A percentile compares a stretch with the other conserved stretches of the same genome.
phyloP scores from a whole-genome alignment of 2,329 filamentous ascomycete species.

The Phoma sp. region DNA sequence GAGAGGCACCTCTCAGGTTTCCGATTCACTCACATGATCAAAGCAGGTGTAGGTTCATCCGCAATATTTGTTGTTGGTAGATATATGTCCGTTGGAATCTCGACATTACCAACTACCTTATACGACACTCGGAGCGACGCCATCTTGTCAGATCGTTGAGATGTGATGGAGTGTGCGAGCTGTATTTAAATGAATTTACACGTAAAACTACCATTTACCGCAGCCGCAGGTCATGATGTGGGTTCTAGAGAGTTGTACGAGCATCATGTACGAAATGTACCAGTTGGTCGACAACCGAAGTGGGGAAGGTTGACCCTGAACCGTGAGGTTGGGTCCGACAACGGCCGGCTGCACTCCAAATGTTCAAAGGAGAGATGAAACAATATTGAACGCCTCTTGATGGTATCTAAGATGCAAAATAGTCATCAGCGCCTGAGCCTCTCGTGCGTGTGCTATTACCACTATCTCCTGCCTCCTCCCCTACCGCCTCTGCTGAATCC shows the following conservation, averaged over 20 bases:
- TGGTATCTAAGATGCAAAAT: slow-evolving; percentile 18
- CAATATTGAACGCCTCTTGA: slow-evolving; percentile 15
- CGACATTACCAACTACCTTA: slow-evolving; percentile 10
- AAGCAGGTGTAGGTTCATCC: not conserved
- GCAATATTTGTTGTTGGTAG: not conserved
- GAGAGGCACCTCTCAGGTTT: too few species aligned
- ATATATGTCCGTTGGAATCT: slow-evolving; percentile 23
- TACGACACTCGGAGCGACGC: slow-evolving; percentile 12
- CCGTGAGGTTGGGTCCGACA: not conserved
- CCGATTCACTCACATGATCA: slow-evolving; percentile 13
- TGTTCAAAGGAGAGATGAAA: not conserved
- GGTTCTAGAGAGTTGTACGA: slow-evolving; percentile 1
- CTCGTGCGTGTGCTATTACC: not conserved
- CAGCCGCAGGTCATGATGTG: not conserved
- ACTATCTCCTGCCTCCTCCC: slow-evolving; percentile 10
- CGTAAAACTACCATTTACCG: not conserved
- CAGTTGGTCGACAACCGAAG: not conserved
- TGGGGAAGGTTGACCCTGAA: not conserved
- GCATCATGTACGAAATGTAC: not conserved
- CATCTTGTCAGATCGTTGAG: not conserved
- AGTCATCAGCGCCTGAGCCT: slow-evolving; percentile 11
- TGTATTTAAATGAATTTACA: not conserved
- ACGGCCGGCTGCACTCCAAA: not conserved
- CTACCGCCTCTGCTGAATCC: slow-evolving; percentile 10
- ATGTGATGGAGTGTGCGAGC: not conserved